phyloP scores from a whole-genome alignment of 441 rosid genomes.

The Viola pubescens region DNA sequence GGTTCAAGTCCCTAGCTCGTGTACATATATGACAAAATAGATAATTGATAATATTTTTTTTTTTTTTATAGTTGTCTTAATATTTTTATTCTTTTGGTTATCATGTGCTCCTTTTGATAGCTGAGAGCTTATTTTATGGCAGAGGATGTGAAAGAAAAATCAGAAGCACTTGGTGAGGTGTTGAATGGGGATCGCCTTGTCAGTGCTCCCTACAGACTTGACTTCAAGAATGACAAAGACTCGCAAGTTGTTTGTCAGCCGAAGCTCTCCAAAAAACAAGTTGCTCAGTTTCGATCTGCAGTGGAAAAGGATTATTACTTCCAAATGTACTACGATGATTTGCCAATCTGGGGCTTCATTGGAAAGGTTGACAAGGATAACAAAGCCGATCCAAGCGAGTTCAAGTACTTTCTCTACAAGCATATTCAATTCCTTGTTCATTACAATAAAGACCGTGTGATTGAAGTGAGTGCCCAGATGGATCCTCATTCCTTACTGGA shows the following conservation, averaged over 20 bases:
- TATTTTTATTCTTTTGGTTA: no score
- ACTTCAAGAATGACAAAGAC: slow-evolving; percentile 42
- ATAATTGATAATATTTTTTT: no score
- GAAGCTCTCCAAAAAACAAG: slow-evolving; percentile 38
- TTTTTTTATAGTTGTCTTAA: no score
- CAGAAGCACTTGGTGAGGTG: slow-evolving; percentile 62
- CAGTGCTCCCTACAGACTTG: slow-evolving; percentile 52
- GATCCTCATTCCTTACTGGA: slow-evolving; percentile 51
- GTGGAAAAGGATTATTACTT: slow-evolving; percentile 51
- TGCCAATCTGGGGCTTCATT: slow-evolving; percentile 64
- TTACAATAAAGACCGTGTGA: slow-evolving; percentile 49
- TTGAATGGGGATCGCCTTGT: slow-evolving; percentile 58
- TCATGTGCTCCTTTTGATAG: not conserved
- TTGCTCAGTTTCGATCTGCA: slow-evolving; percentile 40
- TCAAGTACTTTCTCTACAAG: slow-evolving; percentile 47
- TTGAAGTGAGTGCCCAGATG: slow-evolving; percentile 44
- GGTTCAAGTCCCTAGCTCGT: no score
- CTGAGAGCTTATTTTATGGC: not conserved
- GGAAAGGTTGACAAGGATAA: slow-evolving; percentile 55
- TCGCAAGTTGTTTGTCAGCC: slow-evolving; percentile 38
- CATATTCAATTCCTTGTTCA: slow-evolving; percentile 54
- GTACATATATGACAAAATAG: no score
- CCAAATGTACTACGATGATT: slow-evolving; percentile 60
- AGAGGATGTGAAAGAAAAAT: slow-evolving; percentile 51
- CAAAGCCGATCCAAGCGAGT: slow-evolving; percentile 42